These are phyloP conservation scores for Lathyrus aphaca DNA, from an alignment of 306 rosid genomes.

Conservation along the genomic window DNA sequence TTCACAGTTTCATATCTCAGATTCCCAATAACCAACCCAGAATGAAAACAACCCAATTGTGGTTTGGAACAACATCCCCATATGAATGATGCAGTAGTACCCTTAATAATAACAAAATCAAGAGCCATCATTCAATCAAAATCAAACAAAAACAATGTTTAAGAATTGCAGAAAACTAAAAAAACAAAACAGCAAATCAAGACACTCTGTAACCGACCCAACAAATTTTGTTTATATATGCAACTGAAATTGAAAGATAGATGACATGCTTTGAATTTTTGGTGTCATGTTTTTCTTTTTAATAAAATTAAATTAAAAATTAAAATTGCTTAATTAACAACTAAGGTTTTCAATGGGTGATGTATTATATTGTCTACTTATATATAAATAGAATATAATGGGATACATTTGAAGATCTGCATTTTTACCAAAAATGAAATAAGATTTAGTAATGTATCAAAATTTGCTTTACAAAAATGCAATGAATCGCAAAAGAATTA, in stretches of 20 bases:
- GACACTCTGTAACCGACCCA: background rate
- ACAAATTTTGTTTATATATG: background rate
- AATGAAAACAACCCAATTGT: slow-evolving; percentile 37
- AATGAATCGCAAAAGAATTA: background rate
- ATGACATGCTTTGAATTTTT: background rate
- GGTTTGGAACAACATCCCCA: slow-evolving; percentile 45
- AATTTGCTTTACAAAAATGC: background rate
- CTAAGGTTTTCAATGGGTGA: too few relatives aligned
- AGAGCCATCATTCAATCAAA: slow-evolving; percentile 59
- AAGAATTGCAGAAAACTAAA: background rate
- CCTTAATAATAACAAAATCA: slow-evolving; percentile 39
- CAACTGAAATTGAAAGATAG: background rate
- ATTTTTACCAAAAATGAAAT: background rate
- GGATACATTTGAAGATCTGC: background rate
- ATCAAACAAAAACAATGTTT: slow-evolving; percentile 33
- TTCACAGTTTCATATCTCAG: slow-evolving; percentile 45
- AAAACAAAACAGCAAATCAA: background rate
- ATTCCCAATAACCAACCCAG: slow-evolving; percentile 39
- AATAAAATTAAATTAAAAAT: too few relatives aligned
- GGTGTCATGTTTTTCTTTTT: too few relatives aligned
- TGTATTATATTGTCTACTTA: too few relatives aligned
- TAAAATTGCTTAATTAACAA: too few relatives aligned
- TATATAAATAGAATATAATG: too few relatives aligned
- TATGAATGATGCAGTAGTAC: slow-evolving; percentile 30
- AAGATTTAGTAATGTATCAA: background rate